These are phyloP conservation scores for Fusarium sp. DNA, from an alignment of 2,329 filamentous ascomycete genomes.

Conservation along the genomic window DNA sequence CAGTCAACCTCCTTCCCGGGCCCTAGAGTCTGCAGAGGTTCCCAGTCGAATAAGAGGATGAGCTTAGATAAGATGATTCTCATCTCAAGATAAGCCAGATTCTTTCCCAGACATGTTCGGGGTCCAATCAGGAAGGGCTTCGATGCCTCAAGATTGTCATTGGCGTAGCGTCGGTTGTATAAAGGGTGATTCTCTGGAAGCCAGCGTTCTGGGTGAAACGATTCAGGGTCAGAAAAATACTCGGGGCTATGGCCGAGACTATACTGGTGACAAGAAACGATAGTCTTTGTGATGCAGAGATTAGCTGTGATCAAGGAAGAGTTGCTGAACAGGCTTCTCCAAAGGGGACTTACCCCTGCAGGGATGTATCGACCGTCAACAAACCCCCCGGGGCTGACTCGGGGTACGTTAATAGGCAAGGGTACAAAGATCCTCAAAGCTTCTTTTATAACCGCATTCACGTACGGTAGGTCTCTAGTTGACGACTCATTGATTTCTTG, in stretches of 20 bases:
- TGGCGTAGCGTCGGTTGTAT: background rate
- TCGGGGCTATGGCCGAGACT: background rate
- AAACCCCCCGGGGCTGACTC: constrained; percentile 9
- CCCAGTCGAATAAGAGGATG: background rate
- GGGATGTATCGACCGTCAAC: constrained; percentile 21
- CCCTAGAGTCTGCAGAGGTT: no score
- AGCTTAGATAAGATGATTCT: background rate
- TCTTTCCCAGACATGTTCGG: constrained; percentile 9
- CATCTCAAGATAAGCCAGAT: constrained; percentile 16
- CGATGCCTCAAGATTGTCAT: constrained; percentile 7
- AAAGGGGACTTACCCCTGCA: constrained; percentile 7
- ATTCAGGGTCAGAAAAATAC: constrained; percentile 15
- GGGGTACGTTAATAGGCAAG: background rate
- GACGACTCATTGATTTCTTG: constrained; percentile 12
- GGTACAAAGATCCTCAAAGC: constrained; percentile 13
- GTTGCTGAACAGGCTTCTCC: background rate
- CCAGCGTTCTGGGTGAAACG: constrained; percentile 15
- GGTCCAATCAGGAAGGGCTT: constrained; percentile 9
- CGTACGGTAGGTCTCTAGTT: constrained; percentile 4
- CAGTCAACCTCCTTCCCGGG: no score
- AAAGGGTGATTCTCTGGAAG: constrained; percentile 3
- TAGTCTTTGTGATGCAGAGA: background rate
- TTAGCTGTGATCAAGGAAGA: no score
- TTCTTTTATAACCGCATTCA: constrained; percentile 11
- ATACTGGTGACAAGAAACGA: constrained; percentile 12